phyloP scores from a whole-genome alignment of 148 eudicot species.

The Diospyros lotus region DNA sequence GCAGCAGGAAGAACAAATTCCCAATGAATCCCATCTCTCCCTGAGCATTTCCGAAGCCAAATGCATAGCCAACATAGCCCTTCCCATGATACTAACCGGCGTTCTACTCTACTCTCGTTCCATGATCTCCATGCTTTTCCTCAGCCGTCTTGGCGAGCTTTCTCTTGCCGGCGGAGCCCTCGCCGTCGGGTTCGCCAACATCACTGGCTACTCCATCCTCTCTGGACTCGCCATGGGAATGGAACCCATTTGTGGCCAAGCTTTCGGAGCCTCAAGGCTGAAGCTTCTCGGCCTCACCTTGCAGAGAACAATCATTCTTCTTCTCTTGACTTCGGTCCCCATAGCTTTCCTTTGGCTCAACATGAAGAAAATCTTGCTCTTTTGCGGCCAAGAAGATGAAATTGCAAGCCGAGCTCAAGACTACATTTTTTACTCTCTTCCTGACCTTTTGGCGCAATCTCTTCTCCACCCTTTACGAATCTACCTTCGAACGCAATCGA shows the following conservation, averaged over 20 bases:
- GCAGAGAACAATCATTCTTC: slow-evolving; percentile 10
- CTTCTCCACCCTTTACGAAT: slow-evolving; percentile 16
- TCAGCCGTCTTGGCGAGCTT: slow-evolving; percentile 17
- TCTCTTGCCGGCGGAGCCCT: slow-evolving; percentile 17
- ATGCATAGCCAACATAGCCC: slow-evolving; percentile 6
- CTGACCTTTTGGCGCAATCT: slow-evolving; percentile 16
- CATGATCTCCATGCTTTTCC: slow-evolving; percentile 25
- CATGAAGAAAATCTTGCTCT: slow-evolving; percentile 16
- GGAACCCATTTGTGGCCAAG: slow-evolving; percentile 23
- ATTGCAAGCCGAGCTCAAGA: slow-evolving; percentile 14
- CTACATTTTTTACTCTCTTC: slow-evolving; percentile 10
- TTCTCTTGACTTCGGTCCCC: slow-evolving; percentile 13
- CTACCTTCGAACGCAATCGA: slow-evolving; percentile 13
- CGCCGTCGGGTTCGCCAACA: slow-evolving; percentile 20
- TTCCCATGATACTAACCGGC: slow-evolving; percentile 13
- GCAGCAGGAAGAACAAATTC: neutral
- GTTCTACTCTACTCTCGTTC: slow-evolving; percentile 18
- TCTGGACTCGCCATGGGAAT: slow-evolving; percentile 23
- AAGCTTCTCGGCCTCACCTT: slow-evolving; percentile 12
- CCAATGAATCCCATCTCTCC: neutral
- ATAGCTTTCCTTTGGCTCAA: slow-evolving; percentile 15
- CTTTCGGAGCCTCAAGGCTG: slow-evolving; percentile 11
- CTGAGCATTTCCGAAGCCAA: neutral
- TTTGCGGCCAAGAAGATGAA: slow-evolving; percentile 10
- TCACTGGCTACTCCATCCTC: slow-evolving; percentile 20